phyloP scores from a whole-genome alignment of 2,329 filamentous ascomycete species.

The Ascochyta viciae-villosae region DNA sequence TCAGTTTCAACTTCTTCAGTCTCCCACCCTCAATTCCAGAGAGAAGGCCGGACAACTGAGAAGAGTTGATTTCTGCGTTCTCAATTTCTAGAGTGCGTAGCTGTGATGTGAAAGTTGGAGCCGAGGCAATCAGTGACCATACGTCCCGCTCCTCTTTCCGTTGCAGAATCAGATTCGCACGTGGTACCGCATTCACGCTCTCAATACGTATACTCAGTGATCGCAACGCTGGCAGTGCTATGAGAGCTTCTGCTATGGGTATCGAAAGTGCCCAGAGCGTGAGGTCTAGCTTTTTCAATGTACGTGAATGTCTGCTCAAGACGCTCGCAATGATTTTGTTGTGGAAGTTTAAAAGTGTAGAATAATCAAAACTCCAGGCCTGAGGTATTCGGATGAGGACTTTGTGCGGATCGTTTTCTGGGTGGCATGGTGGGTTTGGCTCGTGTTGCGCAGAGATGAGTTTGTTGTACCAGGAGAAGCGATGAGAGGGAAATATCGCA shows the following conservation, averaged over 20 bases:
- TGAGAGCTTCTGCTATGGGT: conserved; percentile 33
- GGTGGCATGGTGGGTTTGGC: neutral
- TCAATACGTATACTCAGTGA: conserved; percentile 37
- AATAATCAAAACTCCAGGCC: conserved; percentile 26
- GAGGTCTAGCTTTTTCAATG: conserved; percentile 38
- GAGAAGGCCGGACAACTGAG: neutral
- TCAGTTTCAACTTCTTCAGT: neutral
- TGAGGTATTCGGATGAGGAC: conserved; percentile 32
- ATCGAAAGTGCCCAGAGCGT: conserved; percentile 37
- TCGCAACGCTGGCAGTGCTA: conserved; percentile 27
- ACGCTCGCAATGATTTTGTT: conserved; percentile 35
- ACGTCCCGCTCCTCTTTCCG: conserved; percentile 5
- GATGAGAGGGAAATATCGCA: conserved; percentile 68
- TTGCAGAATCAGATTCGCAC: neutral
- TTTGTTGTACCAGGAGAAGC: conserved; percentile 59
- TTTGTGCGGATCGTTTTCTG: conserved; percentile 21
- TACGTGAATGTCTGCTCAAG: conserved; percentile 32
- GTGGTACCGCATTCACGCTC: conserved; percentile 13
- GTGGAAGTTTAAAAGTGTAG: conserved; percentile 39
- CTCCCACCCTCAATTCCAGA: neutral
- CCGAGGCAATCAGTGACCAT: neutral
- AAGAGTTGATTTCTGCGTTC: neutral
- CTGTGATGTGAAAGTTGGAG: neutral
- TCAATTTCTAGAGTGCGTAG: neutral
- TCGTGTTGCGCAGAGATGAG: conserved; percentile 44